These are phyloP conservation scores for Acer campestre DNA, from an alignment of 345 rosid species.

Conservation along the genomic window DNA sequence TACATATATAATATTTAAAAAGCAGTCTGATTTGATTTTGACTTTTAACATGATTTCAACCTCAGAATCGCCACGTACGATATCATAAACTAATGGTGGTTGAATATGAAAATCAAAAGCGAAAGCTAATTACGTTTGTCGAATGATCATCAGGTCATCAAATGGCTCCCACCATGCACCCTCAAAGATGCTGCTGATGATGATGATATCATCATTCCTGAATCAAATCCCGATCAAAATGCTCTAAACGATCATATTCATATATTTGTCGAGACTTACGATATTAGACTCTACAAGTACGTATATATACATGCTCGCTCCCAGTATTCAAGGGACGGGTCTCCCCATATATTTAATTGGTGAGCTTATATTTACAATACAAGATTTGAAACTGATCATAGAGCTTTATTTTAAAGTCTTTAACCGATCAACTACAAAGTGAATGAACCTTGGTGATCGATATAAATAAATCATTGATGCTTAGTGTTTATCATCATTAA, in stretches of 20 bases:
- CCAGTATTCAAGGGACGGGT: too few relatives aligned
- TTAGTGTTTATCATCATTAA: neutral
- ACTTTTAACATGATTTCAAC: neutral
- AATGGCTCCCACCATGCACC: neutral
- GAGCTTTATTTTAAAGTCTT: too few relatives aligned
- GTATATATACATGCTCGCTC: too few relatives aligned
- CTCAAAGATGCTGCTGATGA: neutral
- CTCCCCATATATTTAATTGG: too few relatives aligned
- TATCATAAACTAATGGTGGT: neutral
- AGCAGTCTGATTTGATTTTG: conserved; percentile 9
- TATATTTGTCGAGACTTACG: too few relatives aligned
- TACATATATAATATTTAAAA: neutral
- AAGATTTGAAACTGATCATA: too few relatives aligned
- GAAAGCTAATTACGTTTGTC: neutral
- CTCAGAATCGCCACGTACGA: neutral
- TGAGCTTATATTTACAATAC: neutral
- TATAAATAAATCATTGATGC: neutral
- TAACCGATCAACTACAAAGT: too few relatives aligned
- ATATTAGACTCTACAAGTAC: too few relatives aligned
- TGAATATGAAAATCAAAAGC: neutral
- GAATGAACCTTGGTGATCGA: too few relatives aligned
- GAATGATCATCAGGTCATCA: neutral
- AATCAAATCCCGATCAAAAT: too few relatives aligned
- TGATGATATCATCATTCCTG: too few relatives aligned
- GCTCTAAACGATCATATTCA: too few relatives aligned